A percentile compares a stretch with the other conserved stretches of the same genome.
Conservation (phyloP, 345 rosid genomes). For the Jatropha curcas region DNA sequence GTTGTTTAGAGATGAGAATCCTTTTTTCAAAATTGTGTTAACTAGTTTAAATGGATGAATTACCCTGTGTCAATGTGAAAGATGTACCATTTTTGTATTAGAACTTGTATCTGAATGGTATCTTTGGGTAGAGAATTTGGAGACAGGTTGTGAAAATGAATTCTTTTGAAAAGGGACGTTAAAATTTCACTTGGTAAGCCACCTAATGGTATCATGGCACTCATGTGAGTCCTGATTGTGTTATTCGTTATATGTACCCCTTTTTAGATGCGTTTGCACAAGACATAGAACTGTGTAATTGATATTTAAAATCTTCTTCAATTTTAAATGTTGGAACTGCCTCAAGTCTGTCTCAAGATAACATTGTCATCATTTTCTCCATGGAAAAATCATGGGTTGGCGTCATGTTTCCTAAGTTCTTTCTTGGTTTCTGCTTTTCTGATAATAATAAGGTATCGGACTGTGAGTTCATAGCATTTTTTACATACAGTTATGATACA, state of each 20-base stretch:
- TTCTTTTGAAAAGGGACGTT: conserved; percentile 4
- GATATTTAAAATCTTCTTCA: not conserved
- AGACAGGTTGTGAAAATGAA: not conserved
- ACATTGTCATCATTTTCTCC: not conserved
- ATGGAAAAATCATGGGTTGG: not conserved
- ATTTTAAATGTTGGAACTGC: not conserved
- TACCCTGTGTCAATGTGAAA: not conserved
- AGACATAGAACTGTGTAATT: too few relatives aligned
- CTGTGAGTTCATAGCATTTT: conserved; percentile 9
- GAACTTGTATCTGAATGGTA: not conserved
- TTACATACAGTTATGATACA: conserved; percentile 40
- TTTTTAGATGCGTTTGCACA: too few relatives aligned
- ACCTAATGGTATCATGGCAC: not conserved
- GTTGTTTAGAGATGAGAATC: too few relatives aligned
- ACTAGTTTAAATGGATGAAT: not conserved
- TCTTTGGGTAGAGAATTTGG: not conserved
- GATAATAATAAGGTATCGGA: not conserved
- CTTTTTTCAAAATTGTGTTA: not conserved
- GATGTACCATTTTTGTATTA: not conserved
- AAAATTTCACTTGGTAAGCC: not conserved
- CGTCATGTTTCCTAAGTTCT: conserved; percentile 3
- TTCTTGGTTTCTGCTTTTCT: conserved; percentile 1
- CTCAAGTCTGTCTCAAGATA: not conserved
- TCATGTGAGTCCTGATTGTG: too few relatives aligned
- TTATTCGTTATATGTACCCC: too few relatives aligned